These are phyloP conservation scores for Globisporangium polare DNA, from an alignment of 352 stramenopile genomes.

Conservation along the genomic window DNA sequence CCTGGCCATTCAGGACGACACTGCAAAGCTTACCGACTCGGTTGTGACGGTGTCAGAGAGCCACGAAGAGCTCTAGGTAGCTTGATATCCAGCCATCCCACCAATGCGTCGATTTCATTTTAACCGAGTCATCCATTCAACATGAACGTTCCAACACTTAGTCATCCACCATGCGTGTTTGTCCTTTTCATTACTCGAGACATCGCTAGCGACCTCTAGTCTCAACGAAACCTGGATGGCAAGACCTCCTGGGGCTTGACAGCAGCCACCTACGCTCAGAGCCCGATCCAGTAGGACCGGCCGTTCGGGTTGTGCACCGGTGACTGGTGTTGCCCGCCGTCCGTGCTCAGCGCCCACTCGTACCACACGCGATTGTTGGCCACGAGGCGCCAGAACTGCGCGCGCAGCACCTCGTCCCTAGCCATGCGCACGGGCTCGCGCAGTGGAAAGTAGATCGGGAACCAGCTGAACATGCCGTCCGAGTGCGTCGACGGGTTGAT, in stretches of 20 bases:
- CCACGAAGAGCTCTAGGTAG: conserved; percentile 24
- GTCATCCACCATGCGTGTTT: too few relatives aligned
- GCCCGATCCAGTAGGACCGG: conserved; percentile 92
- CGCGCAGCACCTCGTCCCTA: conserved; percentile 71
- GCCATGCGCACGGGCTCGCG: conserved; percentile 85
- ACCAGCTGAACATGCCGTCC: conserved; percentile 99
- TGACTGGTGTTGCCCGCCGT: conserved; percentile 35
- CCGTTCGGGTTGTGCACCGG: conserved; percentile 97
- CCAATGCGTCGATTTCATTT: too few relatives aligned
- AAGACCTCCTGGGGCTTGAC: too few relatives aligned
- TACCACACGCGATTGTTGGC: conserved; percentile 95
- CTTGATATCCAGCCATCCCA: too few relatives aligned
- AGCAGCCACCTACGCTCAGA: conserved; percentile 43
- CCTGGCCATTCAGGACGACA: neutral
- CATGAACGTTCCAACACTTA: too few relatives aligned
- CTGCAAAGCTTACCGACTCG: neutral
- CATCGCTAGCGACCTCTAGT: neutral
- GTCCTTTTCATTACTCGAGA: neutral
- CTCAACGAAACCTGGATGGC: neutral
- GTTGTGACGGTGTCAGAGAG: conserved; percentile 12
- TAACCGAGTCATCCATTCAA: neutral
- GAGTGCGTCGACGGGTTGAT: conserved; percentile 96
- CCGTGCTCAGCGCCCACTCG: conserved; percentile 92
- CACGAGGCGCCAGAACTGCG: conserved; percentile 92
- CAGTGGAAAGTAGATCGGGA: conserved; percentile 98